Conservation (phyloP, 305 asterid genomes). For the Withania somnifera region DNA sequence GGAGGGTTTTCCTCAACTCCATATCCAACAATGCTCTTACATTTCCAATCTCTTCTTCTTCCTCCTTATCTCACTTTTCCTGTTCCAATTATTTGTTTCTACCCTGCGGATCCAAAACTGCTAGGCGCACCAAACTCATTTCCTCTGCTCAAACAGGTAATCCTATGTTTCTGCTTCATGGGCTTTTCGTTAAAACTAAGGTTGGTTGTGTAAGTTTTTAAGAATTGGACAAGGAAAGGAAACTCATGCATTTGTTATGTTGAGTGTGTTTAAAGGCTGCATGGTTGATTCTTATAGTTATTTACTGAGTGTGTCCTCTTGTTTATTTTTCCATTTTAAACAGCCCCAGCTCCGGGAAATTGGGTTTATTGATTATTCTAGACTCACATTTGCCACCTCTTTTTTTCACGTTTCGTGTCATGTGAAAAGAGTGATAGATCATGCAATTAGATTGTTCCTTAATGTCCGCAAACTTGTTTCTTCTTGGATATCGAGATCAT, state of each 20-base stretch:
- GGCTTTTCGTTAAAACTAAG: background rate
- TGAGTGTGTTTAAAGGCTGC: background rate
- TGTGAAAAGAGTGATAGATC: background rate
- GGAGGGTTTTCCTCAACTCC: slow-evolving; percentile 32
- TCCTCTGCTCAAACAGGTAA: slow-evolving; percentile 41
- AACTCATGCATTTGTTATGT: background rate
- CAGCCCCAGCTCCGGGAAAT: background rate
- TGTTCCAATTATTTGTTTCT: slow-evolving; percentile 32
- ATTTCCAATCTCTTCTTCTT: background rate
- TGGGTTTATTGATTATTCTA: background rate
- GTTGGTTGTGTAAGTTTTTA: background rate
- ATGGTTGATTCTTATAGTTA: background rate
- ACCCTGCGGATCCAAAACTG: slow-evolving; percentile 17
- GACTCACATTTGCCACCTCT: background rate
- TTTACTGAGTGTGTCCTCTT: background rate
- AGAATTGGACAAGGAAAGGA: background rate
- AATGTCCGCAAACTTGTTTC: background rate
- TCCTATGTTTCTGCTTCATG: background rate
- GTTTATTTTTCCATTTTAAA: background rate
- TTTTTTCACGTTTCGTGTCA: background rate
- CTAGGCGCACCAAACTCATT: background rate
- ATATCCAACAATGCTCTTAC: background rate
- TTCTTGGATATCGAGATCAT: background rate
- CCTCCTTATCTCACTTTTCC: slow-evolving; percentile 6
- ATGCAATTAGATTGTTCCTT: background rate